These are phyloP conservation scores for Gossypioides kirkii DNA, from an alignment of 345 rosid species.

Conservation along the genomic window DNA sequence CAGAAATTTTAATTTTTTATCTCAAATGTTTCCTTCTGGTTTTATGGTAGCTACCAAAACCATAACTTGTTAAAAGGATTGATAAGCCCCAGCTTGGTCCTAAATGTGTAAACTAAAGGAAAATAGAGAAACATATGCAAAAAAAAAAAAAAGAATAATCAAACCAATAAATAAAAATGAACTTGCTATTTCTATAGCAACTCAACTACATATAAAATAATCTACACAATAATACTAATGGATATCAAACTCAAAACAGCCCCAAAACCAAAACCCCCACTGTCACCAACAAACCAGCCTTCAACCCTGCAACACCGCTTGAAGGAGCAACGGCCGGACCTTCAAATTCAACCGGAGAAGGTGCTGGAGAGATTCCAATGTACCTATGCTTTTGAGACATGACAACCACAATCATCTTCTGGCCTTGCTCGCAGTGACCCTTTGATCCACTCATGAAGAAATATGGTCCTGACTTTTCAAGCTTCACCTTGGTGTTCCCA, in stretches of 20 bases:
- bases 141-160: neutral
- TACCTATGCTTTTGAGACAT: neutral
- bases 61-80: too few relatives aligned
- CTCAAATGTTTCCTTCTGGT: too few relatives aligned
- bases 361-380: conserved; percentile 45
- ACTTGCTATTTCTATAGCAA: neutral
- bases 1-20: too few relatives aligned
- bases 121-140: too few relatives aligned
- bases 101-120: too few relatives aligned
- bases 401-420: neutral
- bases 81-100: too few relatives aligned
- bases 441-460: conserved; percentile 35
- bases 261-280: conserved; percentile 19
- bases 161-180: neutral
- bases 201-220: neutral
- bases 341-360: conserved; percentile 51
- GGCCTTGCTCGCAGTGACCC: conserved; percentile 31
- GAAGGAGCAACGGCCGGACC: conserved; percentile 65
- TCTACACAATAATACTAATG: neutral
- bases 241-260: conserved; percentile 19
- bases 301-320: conserved; percentile 28
- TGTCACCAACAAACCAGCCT: neutral
- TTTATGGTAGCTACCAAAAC: too few relatives aligned
- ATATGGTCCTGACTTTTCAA: conserved; percentile 17
- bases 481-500: conserved; percentile 59